phyloP scores from a whole-genome alignment of 2,329 filamentous ascomycete species.

The Ophiostoma angusticollis region DNA sequence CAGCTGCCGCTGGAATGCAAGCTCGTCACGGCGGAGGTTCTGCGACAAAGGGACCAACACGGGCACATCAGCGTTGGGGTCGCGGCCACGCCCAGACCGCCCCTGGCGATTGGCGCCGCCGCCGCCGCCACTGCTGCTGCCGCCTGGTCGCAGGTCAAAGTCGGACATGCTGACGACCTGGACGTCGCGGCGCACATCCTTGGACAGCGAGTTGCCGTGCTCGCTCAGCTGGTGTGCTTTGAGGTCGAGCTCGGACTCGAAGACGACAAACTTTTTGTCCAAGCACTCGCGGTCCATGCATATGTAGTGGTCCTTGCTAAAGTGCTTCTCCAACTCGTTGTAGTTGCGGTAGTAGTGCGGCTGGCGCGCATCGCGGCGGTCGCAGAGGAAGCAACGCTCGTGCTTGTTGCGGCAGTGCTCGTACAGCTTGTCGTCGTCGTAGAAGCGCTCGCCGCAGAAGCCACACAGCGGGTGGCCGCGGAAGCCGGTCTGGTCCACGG shows the following conservation, averaged over 20 bases:
- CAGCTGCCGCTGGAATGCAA: slow-evolving; percentile 84
- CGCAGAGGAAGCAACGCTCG: slow-evolving; percentile 90
- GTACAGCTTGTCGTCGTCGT: slow-evolving; percentile 90
- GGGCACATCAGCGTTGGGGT: slow-evolving; percentile 67
- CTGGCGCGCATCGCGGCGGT: slow-evolving; percentile 53
- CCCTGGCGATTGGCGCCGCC: slow-evolving; percentile 29
- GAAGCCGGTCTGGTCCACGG: slow-evolving; percentile 87
- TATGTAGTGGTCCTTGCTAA: slow-evolving; percentile 73
- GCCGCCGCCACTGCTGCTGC: slow-evolving; percentile 23
- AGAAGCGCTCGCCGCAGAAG: slow-evolving; percentile 86
- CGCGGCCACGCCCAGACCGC: slow-evolving; percentile 51
- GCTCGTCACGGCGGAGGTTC: slow-evolving; percentile 69
- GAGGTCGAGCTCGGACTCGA: slow-evolving; percentile 85
- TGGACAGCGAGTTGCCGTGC: slow-evolving; percentile 69
- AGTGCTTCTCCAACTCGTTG: slow-evolving; percentile 73
- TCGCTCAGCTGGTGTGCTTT: slow-evolving; percentile 83
- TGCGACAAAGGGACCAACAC: slow-evolving; percentile 66
- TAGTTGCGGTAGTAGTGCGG: slow-evolving; percentile 92
- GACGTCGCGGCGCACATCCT: slow-evolving; percentile 71
- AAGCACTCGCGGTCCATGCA: slow-evolving; percentile 78
- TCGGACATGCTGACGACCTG: slow-evolving; percentile 74
- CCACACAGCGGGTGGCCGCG: slow-evolving; percentile 89
- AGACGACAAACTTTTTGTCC: slow-evolving; percentile 97
- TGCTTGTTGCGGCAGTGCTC: slow-evolving; percentile 88
- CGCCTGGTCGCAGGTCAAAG: slow-evolving; percentile 61